phyloP scores from a whole-genome alignment of 2,329 filamentous ascomycete genomes.

The Hymenoscyphus fructigenus region DNA sequence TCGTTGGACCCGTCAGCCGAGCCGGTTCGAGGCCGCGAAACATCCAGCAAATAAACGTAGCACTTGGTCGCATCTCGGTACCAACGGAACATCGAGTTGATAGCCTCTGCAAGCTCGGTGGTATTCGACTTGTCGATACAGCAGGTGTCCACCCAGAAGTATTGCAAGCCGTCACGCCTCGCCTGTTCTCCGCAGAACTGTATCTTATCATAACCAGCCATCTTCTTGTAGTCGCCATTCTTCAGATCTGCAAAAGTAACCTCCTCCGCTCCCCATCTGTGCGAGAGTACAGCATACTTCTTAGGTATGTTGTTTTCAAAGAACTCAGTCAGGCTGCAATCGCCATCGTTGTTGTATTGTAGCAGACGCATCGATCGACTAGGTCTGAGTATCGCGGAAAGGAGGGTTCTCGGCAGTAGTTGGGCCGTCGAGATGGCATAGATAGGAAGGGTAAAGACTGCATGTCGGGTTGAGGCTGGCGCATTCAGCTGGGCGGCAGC shows the following conservation, averaged over 20 bases:
- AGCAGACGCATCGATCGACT: constrained; percentile 22
- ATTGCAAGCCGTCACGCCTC: constrained; percentile 16
- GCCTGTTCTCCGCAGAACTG: constrained; percentile 22
- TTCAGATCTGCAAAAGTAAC: constrained; percentile 17
- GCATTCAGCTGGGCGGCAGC: constrained; percentile 23
- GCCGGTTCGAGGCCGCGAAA: constrained; percentile 6
- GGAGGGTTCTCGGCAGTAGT: constrained; percentile 2
- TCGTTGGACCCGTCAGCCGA: neutral
- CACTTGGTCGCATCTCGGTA: constrained; percentile 20
- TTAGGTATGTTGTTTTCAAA: constrained; percentile 20
- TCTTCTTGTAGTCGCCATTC: constrained; percentile 7
- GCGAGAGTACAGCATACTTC: constrained; percentile 31
- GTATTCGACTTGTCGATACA: constrained; percentile 24
- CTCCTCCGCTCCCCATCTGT: constrained; percentile 25
- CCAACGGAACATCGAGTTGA: no score
- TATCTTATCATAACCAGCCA: constrained; percentile 20
- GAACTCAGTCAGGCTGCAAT: constrained; percentile 17
- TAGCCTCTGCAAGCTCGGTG: constrained; percentile 18
- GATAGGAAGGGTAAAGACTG: neutral
- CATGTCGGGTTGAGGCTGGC: constrained; percentile 23
- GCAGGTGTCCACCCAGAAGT: no score
- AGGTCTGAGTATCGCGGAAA: constrained; percentile 2
- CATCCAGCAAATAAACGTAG: constrained; percentile 24
- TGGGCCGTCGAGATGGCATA: constrained; percentile 9
- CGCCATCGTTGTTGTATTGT: constrained; percentile 14